Evolutionary conservation across 768 basidiomycete genomes (phyloP), one percentile per base, ranked within the genome.

Genomic region (Asterophora parasitica): DNA sequence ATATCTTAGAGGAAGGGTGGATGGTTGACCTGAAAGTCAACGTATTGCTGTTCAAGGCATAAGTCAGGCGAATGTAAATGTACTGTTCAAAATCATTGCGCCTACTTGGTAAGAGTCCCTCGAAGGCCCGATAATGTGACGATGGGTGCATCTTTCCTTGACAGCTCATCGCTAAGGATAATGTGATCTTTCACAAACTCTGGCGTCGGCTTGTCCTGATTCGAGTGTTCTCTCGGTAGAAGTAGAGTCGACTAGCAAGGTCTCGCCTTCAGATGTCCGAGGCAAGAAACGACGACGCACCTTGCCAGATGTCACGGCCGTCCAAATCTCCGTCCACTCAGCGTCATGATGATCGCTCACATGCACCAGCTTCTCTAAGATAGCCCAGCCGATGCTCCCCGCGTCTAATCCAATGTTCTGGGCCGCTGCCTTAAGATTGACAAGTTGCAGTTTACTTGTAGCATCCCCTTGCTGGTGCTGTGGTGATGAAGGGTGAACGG

Each of bases 181-280:
- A 95, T 64, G 61, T 99, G 95, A 58, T 96, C 92, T 60, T 79
- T 82, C 26, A 96, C 69, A 48, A 93, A 82, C 2, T 91, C 85
- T 0, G 81, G 66, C 0, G 85, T 86, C 43, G 92, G 73, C 41
- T 71, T 71, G 13, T 80, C 76, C 15, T 76, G 70, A 20, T 73
- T 62, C 5, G 69, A 60, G 37, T 76, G 72, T 42, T 88, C 85
- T 2, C 80, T 62, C 0, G 94, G 94, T 1, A 97, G 72, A 12
- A 97, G 69, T 9, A 99, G 61, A 0, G 87, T 84, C 3, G 88
- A 85, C 92, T 95, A 58, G 23, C 43, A 32, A 44, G 39, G 20
- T 38, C 32, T 46, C 20, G 42, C 15, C 33, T 42, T 12, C 30
- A 27, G 20, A 16, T 38, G 11, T 30, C 20, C 15, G 41, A 34